These are phyloP conservation scores for Tulasnella calospora DNA, from an alignment of 768 basidiomycete species.

Conservation along the genomic window DNA sequence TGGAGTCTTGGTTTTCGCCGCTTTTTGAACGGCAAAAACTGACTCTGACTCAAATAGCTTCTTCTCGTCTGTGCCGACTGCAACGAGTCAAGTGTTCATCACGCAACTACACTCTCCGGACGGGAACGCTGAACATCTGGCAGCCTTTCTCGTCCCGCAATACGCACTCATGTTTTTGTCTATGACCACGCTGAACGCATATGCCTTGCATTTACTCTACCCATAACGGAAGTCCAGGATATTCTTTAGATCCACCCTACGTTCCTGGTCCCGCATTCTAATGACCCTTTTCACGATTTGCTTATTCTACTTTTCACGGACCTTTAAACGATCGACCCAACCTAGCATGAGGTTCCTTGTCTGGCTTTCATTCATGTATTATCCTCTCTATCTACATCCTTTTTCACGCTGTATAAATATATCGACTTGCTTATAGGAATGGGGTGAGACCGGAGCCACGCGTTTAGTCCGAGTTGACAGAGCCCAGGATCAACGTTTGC, in stretches of 20 bases:
- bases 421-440: background rate
- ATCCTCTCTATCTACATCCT: background rate
- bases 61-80: constrained; percentile 56
- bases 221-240: constrained; percentile 17
- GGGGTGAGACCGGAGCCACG: background rate
- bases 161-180: constrained; percentile 42
- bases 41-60: constrained; percentile 41
- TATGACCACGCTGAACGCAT: constrained; percentile 41
- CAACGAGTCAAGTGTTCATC: constrained; percentile 52
- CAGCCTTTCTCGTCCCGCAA: constrained; percentile 60
- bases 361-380: background rate
- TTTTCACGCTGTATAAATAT: background rate
- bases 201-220: constrained; percentile 40
- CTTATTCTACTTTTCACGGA: background rate
- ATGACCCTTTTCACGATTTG: background rate
- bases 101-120: constrained; percentile 65
- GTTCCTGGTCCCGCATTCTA: background rate
- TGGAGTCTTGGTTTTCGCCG: background rate
- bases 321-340: background rate
- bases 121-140: constrained; percentile 56
- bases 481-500: background rate
- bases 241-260: background rate
- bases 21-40: background rate
- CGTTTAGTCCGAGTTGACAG: background rate
- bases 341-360: background rate